Percentiles rank a stretch among this genome's conserved stretches.
Evolutionary conservation across 2,329 filamentous ascomycete genomes (phyloP).

Genomic region (Cytospora mali): DNA sequence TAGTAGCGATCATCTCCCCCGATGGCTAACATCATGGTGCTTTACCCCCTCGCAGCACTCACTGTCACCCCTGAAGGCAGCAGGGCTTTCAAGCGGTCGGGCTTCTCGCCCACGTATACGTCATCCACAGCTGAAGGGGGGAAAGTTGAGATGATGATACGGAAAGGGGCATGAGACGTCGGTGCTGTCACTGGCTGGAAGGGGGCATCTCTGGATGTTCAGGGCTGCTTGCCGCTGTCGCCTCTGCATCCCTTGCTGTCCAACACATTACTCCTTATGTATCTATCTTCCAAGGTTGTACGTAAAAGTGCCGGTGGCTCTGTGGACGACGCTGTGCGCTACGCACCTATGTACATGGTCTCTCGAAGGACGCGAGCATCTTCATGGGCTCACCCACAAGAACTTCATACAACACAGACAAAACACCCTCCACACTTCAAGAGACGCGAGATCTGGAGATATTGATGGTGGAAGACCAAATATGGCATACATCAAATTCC

Average conservation of each 20-base stretch:
- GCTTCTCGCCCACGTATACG: conserved; percentile 16
- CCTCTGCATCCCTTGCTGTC: neutral
- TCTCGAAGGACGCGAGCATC: neutral
- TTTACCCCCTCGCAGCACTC: conserved; percentile 9
- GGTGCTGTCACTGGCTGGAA: neutral
- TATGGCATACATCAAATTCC: too few relatives aligned
- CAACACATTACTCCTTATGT: neutral
- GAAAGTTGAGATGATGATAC: conserved; percentile 20
- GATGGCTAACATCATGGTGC: neutral
- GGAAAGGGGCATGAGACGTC: conserved; percentile 4
- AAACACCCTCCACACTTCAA: neutral
- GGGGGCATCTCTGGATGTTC: neutral
- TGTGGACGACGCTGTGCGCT: too few relatives aligned
- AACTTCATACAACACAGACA: too few relatives aligned
- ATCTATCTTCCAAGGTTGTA: neutral
- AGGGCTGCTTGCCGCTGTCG: neutral
- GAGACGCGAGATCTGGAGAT: neutral
- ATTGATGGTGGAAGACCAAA: too few relatives aligned
- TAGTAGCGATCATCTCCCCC: neutral
- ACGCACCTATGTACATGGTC: too few relatives aligned
- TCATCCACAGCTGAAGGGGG: conserved; percentile 4
- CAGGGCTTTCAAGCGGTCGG: conserved; percentile 19
- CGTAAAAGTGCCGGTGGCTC: neutral
- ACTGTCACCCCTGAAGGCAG: conserved; percentile 19
- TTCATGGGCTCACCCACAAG: neutral